phyloP scores from a whole-genome alignment of 495 filamentous ascomycete genomes.

The Neurospora sp. region DNA sequence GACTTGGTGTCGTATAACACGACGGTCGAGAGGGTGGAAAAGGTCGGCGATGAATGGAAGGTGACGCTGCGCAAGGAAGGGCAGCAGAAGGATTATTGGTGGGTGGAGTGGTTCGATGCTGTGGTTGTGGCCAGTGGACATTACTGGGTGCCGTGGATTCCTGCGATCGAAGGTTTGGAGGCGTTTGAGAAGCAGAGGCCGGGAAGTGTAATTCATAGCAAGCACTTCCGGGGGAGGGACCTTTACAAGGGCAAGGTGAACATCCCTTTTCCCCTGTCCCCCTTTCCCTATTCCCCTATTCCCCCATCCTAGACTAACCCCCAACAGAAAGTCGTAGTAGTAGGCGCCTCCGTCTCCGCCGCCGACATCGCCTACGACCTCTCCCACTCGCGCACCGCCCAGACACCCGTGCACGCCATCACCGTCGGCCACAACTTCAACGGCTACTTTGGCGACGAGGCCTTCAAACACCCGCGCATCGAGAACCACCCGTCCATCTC shows the following conservation, averaged over 20 bases:
- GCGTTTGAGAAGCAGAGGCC: constrained; percentile 34
- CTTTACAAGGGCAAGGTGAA: constrained; percentile 42
- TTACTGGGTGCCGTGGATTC: constrained; percentile 58
- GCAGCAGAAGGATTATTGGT: constrained; percentile 26
- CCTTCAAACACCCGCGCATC: constrained; percentile 42
- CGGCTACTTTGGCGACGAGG: constrained; percentile 40
- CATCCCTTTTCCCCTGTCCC: neutral
- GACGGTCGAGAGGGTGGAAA: constrained; percentile 27
- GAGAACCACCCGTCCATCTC: constrained; percentile 34
- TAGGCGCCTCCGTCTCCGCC: constrained; percentile 64
- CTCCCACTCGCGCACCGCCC: constrained; percentile 14
- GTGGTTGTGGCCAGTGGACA: constrained; percentile 66
- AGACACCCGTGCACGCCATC: constrained; percentile 23
- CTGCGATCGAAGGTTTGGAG: constrained; percentile 44
- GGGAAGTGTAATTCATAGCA: constrained; percentile 54
- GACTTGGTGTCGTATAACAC: constrained; percentile 29
- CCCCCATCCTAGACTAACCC: no score
- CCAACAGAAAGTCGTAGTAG: constrained; percentile 45
- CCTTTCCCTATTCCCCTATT: no score
- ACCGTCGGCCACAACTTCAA: constrained; percentile 32
- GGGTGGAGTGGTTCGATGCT: constrained; percentile 50
- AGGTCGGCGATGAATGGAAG: constrained; percentile 26
- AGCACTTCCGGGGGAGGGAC: constrained; percentile 50
- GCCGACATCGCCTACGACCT: constrained; percentile 70
- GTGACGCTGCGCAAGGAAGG: constrained; percentile 24